Evolutionary conservation across 2,329 filamentous ascomycete species (phyloP).

Genomic region (Epichloe scottii): DNA sequence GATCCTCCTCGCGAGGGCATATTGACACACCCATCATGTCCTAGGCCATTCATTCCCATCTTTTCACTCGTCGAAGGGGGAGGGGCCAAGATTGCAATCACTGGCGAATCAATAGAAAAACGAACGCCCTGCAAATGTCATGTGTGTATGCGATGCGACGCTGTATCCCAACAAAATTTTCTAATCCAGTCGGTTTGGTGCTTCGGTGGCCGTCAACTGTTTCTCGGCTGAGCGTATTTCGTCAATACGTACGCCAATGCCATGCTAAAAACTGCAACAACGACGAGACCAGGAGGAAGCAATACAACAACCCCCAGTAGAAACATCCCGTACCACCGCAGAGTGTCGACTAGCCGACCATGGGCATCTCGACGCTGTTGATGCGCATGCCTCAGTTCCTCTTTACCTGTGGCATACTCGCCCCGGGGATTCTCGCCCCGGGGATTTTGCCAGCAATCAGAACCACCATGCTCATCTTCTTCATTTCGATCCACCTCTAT

Average conservation of each 20-base stretch:
- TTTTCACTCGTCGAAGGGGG: neutral
- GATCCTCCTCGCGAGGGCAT: neutral
- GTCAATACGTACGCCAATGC: slow-evolving; percentile 30
- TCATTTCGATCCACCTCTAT: slow-evolving; percentile 15
- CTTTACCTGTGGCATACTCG: slow-evolving; percentile 9
- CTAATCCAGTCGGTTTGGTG: slow-evolving; percentile 14
- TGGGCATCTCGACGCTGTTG: slow-evolving; percentile 21
- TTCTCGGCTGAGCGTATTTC: slow-evolving; percentile 12
- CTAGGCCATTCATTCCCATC: neutral
- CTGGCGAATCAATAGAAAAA: neutral
- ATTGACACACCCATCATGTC: neutral
- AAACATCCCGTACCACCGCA: slow-evolving; percentile 30
- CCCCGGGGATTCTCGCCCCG: slow-evolving; percentile 10
- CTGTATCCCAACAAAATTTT: slow-evolving; percentile 6
- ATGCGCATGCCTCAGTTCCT: slow-evolving; percentile 17
- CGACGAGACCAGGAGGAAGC: slow-evolving; percentile 30
- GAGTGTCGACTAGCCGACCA: slow-evolving; percentile 26
- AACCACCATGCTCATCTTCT: slow-evolving; percentile 14
- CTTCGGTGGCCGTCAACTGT: neutral
- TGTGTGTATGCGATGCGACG: neutral
- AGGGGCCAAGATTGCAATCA: neutral
- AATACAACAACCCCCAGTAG: slow-evolving; percentile 33
- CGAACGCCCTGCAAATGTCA: slow-evolving; percentile 19
- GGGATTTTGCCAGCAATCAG: slow-evolving; percentile 11
- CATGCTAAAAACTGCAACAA: slow-evolving; percentile 21